Evolutionary conservation across 2,329 filamentous ascomycete genomes (phyloP).

Genomic region (Pseudogymnoascus pannorum): DNA sequence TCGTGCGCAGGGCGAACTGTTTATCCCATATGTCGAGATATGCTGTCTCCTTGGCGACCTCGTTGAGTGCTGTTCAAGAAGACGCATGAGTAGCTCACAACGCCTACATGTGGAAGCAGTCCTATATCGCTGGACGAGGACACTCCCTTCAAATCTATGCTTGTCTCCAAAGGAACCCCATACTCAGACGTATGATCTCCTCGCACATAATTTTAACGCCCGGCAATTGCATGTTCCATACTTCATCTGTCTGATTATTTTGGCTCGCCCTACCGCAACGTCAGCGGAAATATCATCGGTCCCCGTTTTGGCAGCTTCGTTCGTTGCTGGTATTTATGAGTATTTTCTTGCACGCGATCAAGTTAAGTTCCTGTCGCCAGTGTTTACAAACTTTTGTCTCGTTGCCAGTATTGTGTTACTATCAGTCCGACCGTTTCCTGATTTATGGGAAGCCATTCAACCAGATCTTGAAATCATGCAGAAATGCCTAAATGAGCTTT

Average conservation of each 20-base stretch:
- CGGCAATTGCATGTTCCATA: conserved; percentile 34
- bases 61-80: background rate
- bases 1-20: background rate
- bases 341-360: conserved; percentile 38
- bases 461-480: background rate
- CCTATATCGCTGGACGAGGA: conserved; percentile 32
- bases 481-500: background rate
- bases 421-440: background rate
- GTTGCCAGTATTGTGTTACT: conserved; percentile 24
- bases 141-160: conserved; percentile 25
- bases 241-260: conserved; percentile 34
- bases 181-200: background rate
- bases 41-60: background rate
- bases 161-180: conserved; percentile 16
- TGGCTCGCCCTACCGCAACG: conserved; percentile 29
- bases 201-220: conserved; percentile 31
- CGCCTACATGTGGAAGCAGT: background rate
- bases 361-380: conserved; percentile 34
- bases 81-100: background rate
- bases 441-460: background rate
- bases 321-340: conserved; percentile 36
- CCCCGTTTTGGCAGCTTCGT: conserved; percentile 35
- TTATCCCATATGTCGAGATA: conserved; percentile 7
- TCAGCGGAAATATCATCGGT: conserved; percentile 27
- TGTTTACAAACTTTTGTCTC: conserved; percentile 37